Percentiles rank a stretch among this genome's conserved stretches.
phyloP scores from a whole-genome alignment of 148 eudicot species.

The Rheum nobile region DNA sequence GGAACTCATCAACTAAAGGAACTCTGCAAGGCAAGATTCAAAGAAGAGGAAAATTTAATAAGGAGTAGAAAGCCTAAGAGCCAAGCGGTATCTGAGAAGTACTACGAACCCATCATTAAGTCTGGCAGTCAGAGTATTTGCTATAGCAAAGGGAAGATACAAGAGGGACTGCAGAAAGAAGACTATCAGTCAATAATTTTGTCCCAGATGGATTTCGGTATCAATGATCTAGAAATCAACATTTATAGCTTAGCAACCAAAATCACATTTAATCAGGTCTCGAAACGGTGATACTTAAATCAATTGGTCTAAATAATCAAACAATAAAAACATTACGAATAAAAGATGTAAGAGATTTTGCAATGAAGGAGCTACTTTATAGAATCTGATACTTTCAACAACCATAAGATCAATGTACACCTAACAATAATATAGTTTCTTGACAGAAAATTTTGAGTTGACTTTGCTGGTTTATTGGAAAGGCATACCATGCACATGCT shows the following conservation, averaged over 20 bases:
- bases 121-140: constrained; percentile 81
- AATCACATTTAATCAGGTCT: neutral
- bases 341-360: neutral
- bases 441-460: neutral
- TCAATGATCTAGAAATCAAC: neutral
- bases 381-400: neutral
- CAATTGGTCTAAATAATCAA: neutral
- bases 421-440: neutral
- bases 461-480: neutral
- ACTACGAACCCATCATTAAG: constrained; percentile 70
- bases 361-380: neutral
- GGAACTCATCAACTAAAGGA: constrained; percentile 75
- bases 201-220: neutral
- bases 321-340: neutral
- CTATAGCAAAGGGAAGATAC: constrained; percentile 85
- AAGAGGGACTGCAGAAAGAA: constrained; percentile 49
- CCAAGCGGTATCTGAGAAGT: neutral
- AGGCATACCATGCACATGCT: constrained; percentile 78
- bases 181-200: neutral
- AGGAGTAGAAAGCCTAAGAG: neutral
- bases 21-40: constrained; percentile 37
- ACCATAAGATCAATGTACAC: neutral
- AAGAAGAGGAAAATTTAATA: neutral
- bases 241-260: neutral
- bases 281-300: neutral